Evolutionary conservation across 768 basidiomycete species (phyloP).

Genomic region (Leccinum barrowsii): DNA sequence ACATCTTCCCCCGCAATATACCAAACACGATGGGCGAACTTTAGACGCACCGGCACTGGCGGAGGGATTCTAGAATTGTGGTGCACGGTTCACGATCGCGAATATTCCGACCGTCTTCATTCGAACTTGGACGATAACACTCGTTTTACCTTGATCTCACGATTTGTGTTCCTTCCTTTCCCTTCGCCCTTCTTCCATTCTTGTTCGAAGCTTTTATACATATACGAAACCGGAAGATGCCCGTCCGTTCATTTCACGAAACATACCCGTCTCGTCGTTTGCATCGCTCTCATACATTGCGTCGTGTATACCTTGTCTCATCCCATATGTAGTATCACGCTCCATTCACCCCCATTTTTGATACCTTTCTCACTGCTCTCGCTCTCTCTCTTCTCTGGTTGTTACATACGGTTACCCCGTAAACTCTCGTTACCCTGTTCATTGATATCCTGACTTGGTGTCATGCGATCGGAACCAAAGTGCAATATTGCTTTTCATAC

Average conservation of each 20-base stretch:
- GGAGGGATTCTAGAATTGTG: conserved; percentile 30
- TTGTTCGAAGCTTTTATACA: conserved; percentile 25
- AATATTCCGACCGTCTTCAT: conserved; percentile 28
- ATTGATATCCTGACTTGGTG: conserved; percentile 32
- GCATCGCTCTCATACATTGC: conserved; percentile 37
- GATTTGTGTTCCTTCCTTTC: conserved; percentile 33
- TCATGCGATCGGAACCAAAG: conserved; percentile 12
- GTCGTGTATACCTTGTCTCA: conserved; percentile 36
- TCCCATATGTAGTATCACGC: conserved; percentile 37
- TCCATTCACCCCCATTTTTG: conserved; percentile 33
- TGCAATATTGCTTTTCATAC: conserved; percentile 9
- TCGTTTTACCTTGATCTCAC: conserved; percentile 29
- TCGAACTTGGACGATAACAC: conserved; percentile 31
- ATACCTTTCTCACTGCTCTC: conserved; percentile 29
- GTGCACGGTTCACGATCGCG: conserved; percentile 25
- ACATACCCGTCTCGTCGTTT: conserved; percentile 33
- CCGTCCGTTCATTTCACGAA: conserved; percentile 34
- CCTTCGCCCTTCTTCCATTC: conserved; percentile 16
- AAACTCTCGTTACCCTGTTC: conserved; percentile 32
- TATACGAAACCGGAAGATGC: conserved; percentile 35
- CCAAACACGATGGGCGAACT: conserved; percentile 52
- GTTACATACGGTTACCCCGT: conserved; percentile 38
- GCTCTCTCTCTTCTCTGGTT: conserved; percentile 15
- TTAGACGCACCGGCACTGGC: conserved; percentile 30
- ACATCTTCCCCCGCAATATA: conserved; percentile 63